phyloP scores from a whole-genome alignment of 805 yeast species.

The Scheffersomyces spartinae region DNA sequence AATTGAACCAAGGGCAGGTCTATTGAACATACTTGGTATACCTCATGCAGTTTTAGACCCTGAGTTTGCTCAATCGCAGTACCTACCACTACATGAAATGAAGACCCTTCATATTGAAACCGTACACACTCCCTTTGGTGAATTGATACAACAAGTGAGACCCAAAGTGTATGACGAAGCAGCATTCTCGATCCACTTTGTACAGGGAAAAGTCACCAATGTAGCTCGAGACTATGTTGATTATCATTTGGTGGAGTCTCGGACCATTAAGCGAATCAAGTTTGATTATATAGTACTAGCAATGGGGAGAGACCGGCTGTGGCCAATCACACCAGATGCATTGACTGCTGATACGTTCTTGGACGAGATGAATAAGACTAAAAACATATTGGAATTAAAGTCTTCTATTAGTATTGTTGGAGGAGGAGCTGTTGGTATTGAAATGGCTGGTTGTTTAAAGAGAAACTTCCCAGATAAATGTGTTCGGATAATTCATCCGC shows the following conservation, averaged over 20 bases:
- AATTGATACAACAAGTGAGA: no score
- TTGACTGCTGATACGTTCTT: constrained; percentile 14
- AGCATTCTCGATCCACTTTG: no score
- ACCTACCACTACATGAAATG: constrained; percentile 18
- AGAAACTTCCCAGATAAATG: constrained; percentile 17
- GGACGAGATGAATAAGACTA: constrained; percentile 21
- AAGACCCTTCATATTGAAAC: no score
- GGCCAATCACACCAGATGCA: constrained; percentile 31
- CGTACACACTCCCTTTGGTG: no score
- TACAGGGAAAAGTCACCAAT: no score
- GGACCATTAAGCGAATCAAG: constrained; percentile 9
- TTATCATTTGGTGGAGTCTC: no score
- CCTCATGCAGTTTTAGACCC: constrained; percentile 27
- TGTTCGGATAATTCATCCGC: constrained; percentile 29
- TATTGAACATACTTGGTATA: constrained; percentile 27
- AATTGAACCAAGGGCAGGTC: constrained; percentile 29
- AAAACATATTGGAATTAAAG: no score
- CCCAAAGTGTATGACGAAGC: no score
- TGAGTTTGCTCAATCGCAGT: constrained; percentile 28
- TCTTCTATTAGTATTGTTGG: no score
- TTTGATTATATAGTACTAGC: constrained; percentile 27
- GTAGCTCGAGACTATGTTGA: no score
- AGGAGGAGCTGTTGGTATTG: constrained; percentile 34
- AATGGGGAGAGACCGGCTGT: constrained; percentile 25
- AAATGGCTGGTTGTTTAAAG: constrained; percentile 30